Evolutionary conservation across 768 basidiomycete species (phyloP).

Genomic region (Phlegmacium glaucopus): DNA sequence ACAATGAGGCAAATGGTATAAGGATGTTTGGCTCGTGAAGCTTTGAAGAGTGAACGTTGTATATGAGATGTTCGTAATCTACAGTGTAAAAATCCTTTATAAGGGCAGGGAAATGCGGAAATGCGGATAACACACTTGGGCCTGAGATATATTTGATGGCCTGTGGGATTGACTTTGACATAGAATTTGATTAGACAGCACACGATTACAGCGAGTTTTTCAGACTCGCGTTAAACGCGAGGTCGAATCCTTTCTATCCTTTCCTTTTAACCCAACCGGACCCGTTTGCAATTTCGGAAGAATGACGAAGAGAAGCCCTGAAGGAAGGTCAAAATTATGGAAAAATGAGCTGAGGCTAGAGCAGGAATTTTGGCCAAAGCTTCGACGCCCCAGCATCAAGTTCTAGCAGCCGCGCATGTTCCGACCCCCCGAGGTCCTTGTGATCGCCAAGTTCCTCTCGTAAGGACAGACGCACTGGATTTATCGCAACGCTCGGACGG

Average conservation of each 20-base stretch:
- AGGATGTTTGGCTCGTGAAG: constrained; percentile 12
- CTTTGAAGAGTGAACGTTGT: not conserved
- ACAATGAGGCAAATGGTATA: constrained; percentile 19
- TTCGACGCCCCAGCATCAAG: no score
- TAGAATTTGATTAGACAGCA: constrained; percentile 24
- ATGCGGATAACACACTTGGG: constrained; percentile 26
- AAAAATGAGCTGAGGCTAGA: no score
- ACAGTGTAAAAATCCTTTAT: constrained; percentile 17
- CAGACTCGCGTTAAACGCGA: constrained; percentile 24
- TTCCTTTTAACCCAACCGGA: constrained; percentile 13
- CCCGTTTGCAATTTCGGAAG: constrained; percentile 18
- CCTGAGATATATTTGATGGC: constrained; percentile 27
- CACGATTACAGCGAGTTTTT: constrained; percentile 20
- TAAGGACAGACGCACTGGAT: no score
- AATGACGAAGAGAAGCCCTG: constrained; percentile 17
- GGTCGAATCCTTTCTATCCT: constrained; percentile 12
- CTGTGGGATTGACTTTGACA: constrained; percentile 22
- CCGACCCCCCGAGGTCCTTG: no score
- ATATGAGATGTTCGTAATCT: constrained; percentile 8
- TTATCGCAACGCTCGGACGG: no score
- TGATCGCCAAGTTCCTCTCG: no score
- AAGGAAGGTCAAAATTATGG: not conserved
- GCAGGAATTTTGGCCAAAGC: no score
- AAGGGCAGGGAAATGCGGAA: constrained; percentile 21
- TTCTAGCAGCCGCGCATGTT: no score